Evolutionary conservation across 2,329 filamentous ascomycete genomes (phyloP).

Genomic region (Diaporthe ampelina): DNA sequence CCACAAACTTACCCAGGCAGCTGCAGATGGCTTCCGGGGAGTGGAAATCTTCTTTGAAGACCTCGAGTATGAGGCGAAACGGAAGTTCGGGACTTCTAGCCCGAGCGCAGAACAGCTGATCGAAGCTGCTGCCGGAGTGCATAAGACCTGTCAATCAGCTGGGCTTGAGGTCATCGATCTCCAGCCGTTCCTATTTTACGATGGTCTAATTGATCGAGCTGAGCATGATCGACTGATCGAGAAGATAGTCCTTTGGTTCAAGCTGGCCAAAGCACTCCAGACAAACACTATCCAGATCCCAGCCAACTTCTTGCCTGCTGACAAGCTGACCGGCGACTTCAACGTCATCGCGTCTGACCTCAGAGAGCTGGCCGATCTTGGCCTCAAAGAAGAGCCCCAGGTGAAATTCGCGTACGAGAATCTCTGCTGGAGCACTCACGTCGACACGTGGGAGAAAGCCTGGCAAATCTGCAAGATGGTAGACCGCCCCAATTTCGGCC

Average conservation of each 20-base stretch:
- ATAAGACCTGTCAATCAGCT: conserved; percentile 60
- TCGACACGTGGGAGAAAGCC: conserved; percentile 71
- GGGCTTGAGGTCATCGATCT: conserved; percentile 65
- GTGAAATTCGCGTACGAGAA: conserved; percentile 73
- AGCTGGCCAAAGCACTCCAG: conserved; percentile 65
- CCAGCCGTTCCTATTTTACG: conserved; percentile 75
- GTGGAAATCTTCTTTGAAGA: conserved; percentile 77
- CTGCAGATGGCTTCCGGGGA: conserved; percentile 60
- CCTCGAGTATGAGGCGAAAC: conserved; percentile 57
- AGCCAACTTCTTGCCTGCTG: conserved; percentile 65
- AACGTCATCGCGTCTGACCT: conserved; percentile 68
- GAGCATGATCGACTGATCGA: conserved; percentile 63
- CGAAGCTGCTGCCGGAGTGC: conserved; percentile 61
- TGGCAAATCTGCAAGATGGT: conserved; percentile 69
- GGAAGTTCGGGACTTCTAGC: neutral
- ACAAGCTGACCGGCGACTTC: conserved; percentile 51
- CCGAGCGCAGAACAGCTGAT: conserved; percentile 56
- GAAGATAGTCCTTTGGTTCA: conserved; percentile 71
- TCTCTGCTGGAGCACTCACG: conserved; percentile 70
- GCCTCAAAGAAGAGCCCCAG: conserved; percentile 58
- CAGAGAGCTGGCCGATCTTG: conserved; percentile 68
- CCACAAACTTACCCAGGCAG: neutral
- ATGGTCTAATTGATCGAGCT: conserved; percentile 63
- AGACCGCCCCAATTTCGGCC: conserved; percentile 69
- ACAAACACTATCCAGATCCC: conserved; percentile 76